Conservation (phyloP, 73 alveolate genomes). For the Effrenium voratum region DNA sequence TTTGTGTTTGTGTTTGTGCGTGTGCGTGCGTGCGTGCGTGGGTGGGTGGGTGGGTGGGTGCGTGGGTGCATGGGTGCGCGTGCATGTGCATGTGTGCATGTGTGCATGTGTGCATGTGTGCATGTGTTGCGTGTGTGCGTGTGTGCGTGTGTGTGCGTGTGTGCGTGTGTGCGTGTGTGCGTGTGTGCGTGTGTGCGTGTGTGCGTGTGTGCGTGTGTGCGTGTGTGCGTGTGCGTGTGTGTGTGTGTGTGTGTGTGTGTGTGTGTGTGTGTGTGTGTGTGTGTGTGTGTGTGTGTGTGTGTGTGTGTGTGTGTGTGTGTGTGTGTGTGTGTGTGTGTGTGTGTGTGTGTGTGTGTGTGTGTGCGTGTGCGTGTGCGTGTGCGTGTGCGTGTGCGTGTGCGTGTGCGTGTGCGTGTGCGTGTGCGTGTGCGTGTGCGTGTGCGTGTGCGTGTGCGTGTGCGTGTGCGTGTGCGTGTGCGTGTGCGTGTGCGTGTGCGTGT, state of each 20-base stretch:
- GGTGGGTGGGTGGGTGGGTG: background rate
- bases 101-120: background rate
- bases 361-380: background rate
- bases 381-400: background rate
- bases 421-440: conserved; percentile 16
- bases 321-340: conserved; percentile 31
- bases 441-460: conserved; percentile 10
- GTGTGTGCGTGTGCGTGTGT: conserved; percentile 27
- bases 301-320: conserved; percentile 36
- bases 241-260: conserved; percentile 31
- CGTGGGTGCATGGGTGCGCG: background rate
- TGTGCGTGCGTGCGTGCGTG: conserved; percentile 15
- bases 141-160: conserved; percentile 30
- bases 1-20: background rate
- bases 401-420: conserved; percentile 22
- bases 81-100: background rate
- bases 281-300: conserved; percentile 28
- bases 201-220: conserved; percentile 19
- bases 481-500: conserved; percentile 9
- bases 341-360: conserved; percentile 23
- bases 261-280: conserved; percentile 23
- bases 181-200: conserved; percentile 29
- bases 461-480: background rate
- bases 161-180: conserved; percentile 11
- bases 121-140: background rate